Evolutionary conservation across 176 grass and related monocot species (phyloP).

Genomic region (Cymbopogon citratus): DNA sequence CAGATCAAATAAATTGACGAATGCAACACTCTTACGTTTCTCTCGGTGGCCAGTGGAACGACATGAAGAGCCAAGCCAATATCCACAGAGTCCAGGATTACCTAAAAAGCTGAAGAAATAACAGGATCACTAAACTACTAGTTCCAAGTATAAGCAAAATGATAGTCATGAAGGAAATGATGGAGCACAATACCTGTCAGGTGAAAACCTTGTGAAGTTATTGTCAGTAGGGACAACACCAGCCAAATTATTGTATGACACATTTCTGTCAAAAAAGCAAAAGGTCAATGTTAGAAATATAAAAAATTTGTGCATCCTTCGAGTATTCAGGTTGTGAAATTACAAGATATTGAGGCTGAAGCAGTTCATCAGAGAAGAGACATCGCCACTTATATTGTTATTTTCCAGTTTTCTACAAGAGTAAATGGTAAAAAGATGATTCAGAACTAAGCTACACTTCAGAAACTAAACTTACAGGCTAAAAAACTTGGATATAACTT

Average conservation of each 20-base stretch:
- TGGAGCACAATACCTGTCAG: conserved; percentile 56
- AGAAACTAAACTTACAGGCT: background rate
- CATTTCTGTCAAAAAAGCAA: conserved; percentile 55
- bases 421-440: background rate
- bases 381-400: conserved; percentile 87
- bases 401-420: conserved; percentile 71
- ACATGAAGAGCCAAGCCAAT: conserved; percentile 79
- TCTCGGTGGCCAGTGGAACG: conserved; percentile 33
- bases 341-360: conserved; percentile 77
- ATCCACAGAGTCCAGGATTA: conserved; percentile 90
- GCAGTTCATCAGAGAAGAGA: conserved; percentile 76
- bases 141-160: background rate
- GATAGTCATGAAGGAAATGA: conserved; percentile 2
- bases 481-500: conserved; percentile 28
- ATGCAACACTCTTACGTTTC: conserved; percentile 46
- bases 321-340: conserved; percentile 14
- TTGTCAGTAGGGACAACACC: conserved; percentile 70
- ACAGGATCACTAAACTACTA: background rate
- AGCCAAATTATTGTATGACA: conserved; percentile 82
- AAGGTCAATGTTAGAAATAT: background rate
- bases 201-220: conserved; percentile 90
- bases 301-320: background rate
- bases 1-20: background rate
- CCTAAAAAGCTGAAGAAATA: conserved; percentile 66
- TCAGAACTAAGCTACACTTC: background rate